A percentile compares a stretch with the other conserved stretches of the same genome.
These are phyloP conservation scores for Aspergillus campestris DNA, from an alignment of 495 filamentous ascomycete genomes.

Conservation along the genomic window DNA sequence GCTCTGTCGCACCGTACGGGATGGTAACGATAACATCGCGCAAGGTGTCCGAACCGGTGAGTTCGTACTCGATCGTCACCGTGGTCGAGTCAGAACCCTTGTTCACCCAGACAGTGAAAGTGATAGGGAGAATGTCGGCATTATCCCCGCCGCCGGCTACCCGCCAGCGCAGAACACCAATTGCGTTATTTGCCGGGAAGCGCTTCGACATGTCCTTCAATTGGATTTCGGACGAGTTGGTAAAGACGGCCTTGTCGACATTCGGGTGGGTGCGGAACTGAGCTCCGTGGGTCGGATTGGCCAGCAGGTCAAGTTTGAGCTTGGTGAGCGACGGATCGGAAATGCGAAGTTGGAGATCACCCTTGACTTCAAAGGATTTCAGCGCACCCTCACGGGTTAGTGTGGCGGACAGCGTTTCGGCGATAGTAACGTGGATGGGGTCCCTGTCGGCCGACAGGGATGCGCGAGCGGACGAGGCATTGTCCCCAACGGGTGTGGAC, in stretches of 20 bases:
- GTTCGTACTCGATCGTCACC: conserved; percentile 89
- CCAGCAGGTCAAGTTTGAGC: conserved; percentile 70
- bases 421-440: conserved; percentile 76
- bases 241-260: conserved; percentile 81
- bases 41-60: conserved; percentile 64
- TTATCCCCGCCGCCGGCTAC: conserved; percentile 64
- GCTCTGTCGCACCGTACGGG: conserved; percentile 74
- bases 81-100: conserved; percentile 72
- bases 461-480: conserved; percentile 47
- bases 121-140: conserved; percentile 68
- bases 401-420: conserved; percentile 79
- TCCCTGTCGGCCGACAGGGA: conserved; percentile 65
- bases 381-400: conserved; percentile 77
- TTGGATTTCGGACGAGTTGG: conserved; percentile 68
- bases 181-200: conserved; percentile 84
- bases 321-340: conserved; percentile 80
- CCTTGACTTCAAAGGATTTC: conserved; percentile 78
- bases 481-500: conserved; percentile 42
- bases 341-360: conserved; percentile 83
- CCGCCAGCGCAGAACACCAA: conserved; percentile 85
- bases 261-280: conserved; percentile 93
- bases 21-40: conserved; percentile 82
- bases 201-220: conserved; percentile 73
- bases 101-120: conserved; percentile 93
- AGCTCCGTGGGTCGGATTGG: conserved; percentile 65